Evolutionary conservation across 352 stramenopile species (phyloP).

Genomic region (Pythium plurisporium): DNA sequence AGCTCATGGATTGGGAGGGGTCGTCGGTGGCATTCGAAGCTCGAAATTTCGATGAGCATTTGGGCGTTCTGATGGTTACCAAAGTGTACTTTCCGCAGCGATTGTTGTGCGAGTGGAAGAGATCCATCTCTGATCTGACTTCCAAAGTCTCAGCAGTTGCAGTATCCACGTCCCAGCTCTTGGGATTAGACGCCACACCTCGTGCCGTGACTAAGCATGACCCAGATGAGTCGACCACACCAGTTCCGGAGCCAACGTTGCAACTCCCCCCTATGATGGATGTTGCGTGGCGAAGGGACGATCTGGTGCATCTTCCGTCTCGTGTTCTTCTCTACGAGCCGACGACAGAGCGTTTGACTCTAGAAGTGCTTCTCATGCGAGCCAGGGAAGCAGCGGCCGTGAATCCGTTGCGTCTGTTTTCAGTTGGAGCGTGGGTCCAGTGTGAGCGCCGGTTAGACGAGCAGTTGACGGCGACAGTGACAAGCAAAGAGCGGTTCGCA

Average conservation of each 20-base stretch:
- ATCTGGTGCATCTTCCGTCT: slow-evolving; percentile 22
- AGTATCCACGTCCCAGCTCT: slow-evolving; percentile 4
- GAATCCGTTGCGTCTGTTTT: neutral
- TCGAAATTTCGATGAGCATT: slow-evolving; percentile 7
- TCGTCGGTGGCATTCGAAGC: neutral
- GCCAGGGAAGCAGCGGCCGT: neutral
- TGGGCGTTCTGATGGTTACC: slow-evolving; percentile 29
- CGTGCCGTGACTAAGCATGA: neutral
- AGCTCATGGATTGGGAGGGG: neutral
- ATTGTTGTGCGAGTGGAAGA: slow-evolving; percentile 19
- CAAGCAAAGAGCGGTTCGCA: slow-evolving; percentile 36
- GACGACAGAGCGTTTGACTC: neutral
- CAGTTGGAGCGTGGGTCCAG: slow-evolving; percentile 7
- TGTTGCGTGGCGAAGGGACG: slow-evolving; percentile 16
- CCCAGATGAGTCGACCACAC: neutral
- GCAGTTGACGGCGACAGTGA: slow-evolving; percentile 19
- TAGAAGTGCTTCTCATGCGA: slow-evolving; percentile 17
- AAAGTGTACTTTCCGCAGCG: slow-evolving; percentile 34
- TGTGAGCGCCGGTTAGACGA: slow-evolving; percentile 5
- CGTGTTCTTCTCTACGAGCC: slow-evolving; percentile 16
- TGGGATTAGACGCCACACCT: neutral
- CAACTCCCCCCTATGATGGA: slow-evolving; percentile 19
- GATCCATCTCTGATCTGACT: neutral
- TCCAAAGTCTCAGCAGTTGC: too few relatives aligned
- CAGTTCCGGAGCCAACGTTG: neutral